Percentiles rank a stretch among this genome's conserved stretches.
phyloP scores from a whole-genome alignment of 305 asterid species.

The Solanum aculeatissimum region DNA sequence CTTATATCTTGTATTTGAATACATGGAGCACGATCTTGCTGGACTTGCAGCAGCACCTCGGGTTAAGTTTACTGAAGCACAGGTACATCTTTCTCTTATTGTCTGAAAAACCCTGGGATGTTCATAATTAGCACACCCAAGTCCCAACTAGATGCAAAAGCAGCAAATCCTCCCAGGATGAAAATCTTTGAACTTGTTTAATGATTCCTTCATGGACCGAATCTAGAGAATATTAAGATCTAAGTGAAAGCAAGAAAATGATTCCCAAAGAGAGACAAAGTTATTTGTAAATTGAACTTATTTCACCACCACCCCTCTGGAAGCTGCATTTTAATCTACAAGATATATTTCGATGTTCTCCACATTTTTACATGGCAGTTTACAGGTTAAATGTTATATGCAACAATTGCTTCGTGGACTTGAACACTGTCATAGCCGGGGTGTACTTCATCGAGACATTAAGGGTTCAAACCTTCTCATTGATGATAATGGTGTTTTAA shows the following conservation, averaged over 20 bases:
- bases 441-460: constrained; percentile 78
- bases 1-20: constrained; percentile 77
- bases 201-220: background rate
- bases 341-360: background rate
- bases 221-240: background rate
- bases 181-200: background rate
- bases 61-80: constrained; percentile 72
- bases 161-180: background rate
- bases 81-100: constrained; percentile 25
- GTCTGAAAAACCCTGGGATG: background rate
- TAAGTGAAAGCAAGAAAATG: background rate
- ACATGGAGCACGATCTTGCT: constrained; percentile 94
- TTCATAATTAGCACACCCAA: background rate
- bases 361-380: background rate
- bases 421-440: constrained; percentile 75
- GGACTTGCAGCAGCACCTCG: constrained; percentile 56
- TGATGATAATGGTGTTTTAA: constrained; percentile 54
- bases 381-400: constrained; percentile 74
- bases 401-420: constrained; percentile 61
- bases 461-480: constrained; percentile 84
- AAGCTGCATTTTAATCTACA: background rate
- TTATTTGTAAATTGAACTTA: background rate
- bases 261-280: background rate
- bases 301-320: background rate
- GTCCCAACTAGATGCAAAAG: background rate